Evolutionary conservation across 2,329 filamentous ascomycete species (phyloP).

Genomic region (Teratosphaeria nubilosa): DNA sequence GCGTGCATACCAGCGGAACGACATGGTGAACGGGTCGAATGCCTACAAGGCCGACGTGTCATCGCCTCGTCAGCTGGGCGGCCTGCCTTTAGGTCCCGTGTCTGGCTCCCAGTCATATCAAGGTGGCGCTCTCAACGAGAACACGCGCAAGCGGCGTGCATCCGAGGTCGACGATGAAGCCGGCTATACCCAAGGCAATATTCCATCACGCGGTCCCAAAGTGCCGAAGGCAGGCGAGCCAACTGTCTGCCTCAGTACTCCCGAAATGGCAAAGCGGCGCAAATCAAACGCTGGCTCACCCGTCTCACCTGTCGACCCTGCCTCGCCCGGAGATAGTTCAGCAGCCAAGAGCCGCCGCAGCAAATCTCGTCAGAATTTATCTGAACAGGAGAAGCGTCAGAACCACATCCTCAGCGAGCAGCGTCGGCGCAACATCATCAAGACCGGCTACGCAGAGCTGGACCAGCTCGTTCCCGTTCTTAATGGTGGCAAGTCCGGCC

Average conservation of each 20-base stretch:
- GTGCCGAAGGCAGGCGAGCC: conserved; percentile 4
- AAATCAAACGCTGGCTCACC: conserved; percentile 3
- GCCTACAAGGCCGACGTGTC: neutral
- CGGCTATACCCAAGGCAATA: neutral
- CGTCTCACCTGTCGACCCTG: neutral
- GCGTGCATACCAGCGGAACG: neutral
- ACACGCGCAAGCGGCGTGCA: neutral
- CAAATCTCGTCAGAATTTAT: conserved; percentile 44
- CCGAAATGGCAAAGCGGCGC: conserved; percentile 6
- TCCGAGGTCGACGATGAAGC: neutral
- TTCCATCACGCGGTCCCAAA: conserved; percentile 7
- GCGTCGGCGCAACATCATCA: conserved; percentile 72
- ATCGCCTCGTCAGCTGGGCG: neutral
- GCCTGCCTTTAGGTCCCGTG: neutral
- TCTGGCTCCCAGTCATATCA: neutral
- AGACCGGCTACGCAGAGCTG: conserved; percentile 74
- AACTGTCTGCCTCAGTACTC: neutral
- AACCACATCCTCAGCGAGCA: conserved; percentile 86
- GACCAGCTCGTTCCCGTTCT: conserved; percentile 65
- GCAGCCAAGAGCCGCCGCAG: neutral
- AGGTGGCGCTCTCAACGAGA: neutral
- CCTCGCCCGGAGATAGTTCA: conserved; percentile 1
- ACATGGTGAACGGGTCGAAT: neutral
- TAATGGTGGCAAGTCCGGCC: conserved; percentile 50
- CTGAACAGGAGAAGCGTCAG: conserved; percentile 70